A percentile compares a stretch with the other conserved stretches of the same genome.
Evolutionary conservation across 148 eudicot species (phyloP).

Genomic region (Salicornia ramosissima): DNA sequence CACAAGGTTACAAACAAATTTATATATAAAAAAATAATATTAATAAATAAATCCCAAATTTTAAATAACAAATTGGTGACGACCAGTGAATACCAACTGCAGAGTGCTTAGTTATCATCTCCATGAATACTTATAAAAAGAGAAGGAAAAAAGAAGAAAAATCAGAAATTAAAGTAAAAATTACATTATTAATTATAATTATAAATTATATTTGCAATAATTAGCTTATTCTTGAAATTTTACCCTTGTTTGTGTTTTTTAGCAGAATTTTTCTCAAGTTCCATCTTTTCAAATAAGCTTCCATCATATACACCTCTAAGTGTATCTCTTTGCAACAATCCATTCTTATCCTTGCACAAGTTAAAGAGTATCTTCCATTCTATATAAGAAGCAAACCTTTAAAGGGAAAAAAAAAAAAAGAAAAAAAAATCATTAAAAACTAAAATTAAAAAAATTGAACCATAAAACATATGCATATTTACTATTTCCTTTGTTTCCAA

Average conservation of each 20-base stretch:
- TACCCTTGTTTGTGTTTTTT: constrained; percentile 28
- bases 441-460: neutral
- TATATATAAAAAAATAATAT: too few species aligned
- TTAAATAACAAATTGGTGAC: neutral
- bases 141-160: neutral
- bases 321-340: constrained; percentile 51
- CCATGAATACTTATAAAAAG: neutral
- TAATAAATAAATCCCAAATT: neutral
- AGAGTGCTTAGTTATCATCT: constrained; percentile 7
- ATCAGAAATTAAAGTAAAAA: neutral
- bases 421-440: neutral
- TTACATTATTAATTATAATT: neutral
- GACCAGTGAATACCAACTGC: neutral
- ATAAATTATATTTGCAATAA: neutral
- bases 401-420: neutral
- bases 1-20: neutral
- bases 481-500: too few species aligned
- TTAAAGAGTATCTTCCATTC: constrained; percentile 68
- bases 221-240: neutral
- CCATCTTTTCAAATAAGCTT: constrained; percentile 65
- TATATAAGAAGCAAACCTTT: constrained; percentile 16
- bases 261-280: constrained; percentile 32
- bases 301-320: constrained; percentile 67
- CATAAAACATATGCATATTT: neutral
- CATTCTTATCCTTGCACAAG: constrained; percentile 69